Conservation (phyloP, 2,329 filamentous ascomycete genomes). For the Diplocarpon mali region DNA sequence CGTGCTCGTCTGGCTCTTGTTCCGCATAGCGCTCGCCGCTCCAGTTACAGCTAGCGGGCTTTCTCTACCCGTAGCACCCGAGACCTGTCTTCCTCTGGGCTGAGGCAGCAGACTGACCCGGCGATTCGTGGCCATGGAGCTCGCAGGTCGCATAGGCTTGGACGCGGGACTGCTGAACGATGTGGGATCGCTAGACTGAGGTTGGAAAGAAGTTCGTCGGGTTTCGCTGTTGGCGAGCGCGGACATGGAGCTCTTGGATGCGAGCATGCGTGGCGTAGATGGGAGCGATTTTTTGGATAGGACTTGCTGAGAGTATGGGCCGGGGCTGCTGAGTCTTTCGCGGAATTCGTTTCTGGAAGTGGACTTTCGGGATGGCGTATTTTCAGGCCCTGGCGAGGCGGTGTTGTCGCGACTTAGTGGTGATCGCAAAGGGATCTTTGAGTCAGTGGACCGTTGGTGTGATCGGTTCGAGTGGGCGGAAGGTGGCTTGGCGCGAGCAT, state of each 20-base stretch:
- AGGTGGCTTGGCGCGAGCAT: constrained; percentile 18
- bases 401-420: constrained; percentile 22
- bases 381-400: constrained; percentile 20
- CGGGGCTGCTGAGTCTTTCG: constrained; percentile 43
- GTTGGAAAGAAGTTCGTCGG: constrained; percentile 44
- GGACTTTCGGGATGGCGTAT: constrained; percentile 22
- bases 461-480: constrained; percentile 17
- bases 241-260: constrained; percentile 34
- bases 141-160: constrained; percentile 38
- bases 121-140: constrained; percentile 42
- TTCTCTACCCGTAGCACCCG: constrained; percentile 33
- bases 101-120: constrained; percentile 45
- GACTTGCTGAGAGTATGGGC: constrained; percentile 36
- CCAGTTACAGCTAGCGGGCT: constrained; percentile 38
- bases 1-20: constrained; percentile 15
- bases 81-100: constrained; percentile 21
- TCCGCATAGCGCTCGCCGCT: constrained; percentile 33
- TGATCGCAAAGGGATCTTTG: constrained; percentile 26
- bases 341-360: constrained; percentile 37
- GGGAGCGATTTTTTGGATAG: constrained; percentile 31
- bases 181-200: constrained; percentile 30
- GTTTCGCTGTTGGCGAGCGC: constrained; percentile 28
- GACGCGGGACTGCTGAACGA: constrained; percentile 19
- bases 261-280: constrained; percentile 24
- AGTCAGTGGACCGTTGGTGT: constrained; percentile 12